Evolutionary conservation across 495 filamentous ascomycete species (phyloP), one percentile per base, ranked within the genome.

Genomic region (Penicillium parvum): DNA sequence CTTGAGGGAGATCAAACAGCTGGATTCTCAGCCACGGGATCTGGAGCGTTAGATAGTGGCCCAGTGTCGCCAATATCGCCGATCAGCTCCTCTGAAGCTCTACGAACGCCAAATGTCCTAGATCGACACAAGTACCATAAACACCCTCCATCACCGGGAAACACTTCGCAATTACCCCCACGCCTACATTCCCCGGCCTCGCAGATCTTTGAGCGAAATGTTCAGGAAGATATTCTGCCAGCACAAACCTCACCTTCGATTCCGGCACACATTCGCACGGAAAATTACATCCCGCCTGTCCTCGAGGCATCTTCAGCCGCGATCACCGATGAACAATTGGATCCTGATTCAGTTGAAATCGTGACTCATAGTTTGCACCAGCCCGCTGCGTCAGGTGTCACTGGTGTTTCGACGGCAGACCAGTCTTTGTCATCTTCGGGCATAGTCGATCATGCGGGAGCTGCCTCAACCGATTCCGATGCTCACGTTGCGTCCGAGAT

Each of bases 131-230:
- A 36, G 68, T 75, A 49, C 60, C 60, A 63, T 35, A 57, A 51
- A 21, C 40, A 73, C 17, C 58, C 65, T 7, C 72, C 74, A 7
- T 74, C 73, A 7, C 64, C 76, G n/a, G 64, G 71, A 40, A 68
- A 73, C 26, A 48, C 40, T 8, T 72, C 71, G 32, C 60, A 75
- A 17, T 66, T 78, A 11, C 82, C 82, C 3, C 79, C 82, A 4
- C 71, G 77, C 27, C 60, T 83, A 32, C 71, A 76, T 33, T 85
- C 82, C 10, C 82, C 83, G 8, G 80, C 81, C 4, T 81, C 87
- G 17, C 88, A 91, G 53, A 96, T 96, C 55, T 96, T 96, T 64
- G 90, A 96, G 72, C 85, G 90, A 52, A 83, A 86, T 63, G 90
- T 96, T 10, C 90, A 96, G 60, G 90, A 96, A 54, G 79, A 76